These are phyloP conservation scores for Acrodontium crateriforme DNA, from an alignment of 2,329 filamentous ascomycete genomes.

Conservation along the genomic window DNA sequence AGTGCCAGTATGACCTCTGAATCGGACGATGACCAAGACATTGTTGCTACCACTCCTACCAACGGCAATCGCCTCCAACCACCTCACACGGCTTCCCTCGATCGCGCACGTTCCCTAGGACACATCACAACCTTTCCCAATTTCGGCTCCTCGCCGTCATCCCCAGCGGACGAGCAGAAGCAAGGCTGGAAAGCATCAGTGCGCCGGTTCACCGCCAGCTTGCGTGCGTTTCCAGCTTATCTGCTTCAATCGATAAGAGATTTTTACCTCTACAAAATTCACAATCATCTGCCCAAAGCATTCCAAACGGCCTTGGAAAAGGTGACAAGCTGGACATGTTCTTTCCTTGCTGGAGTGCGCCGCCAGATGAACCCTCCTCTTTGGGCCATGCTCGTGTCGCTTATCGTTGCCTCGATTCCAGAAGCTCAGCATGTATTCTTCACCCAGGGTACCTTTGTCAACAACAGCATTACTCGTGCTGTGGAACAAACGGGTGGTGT, in stretches of 20 bases:
- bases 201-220: too few relatives aligned
- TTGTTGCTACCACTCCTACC: slow-evolving; percentile 29
- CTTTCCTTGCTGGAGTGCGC: slow-evolving; percentile 57
- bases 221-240: too few relatives aligned
- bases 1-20: slow-evolving; percentile 10
- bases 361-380: slow-evolving; percentile 97
- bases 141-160: slow-evolving; percentile 15
- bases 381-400: slow-evolving; percentile 90
- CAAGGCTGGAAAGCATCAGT: slow-evolving; percentile 14
- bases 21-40: slow-evolving; percentile 19
- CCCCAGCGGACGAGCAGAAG: slow-evolving; percentile 3
- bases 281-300: too few relatives aligned
- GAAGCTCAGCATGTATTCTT: slow-evolving; percentile 76
- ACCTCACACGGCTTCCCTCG: slow-evolving; percentile 6
- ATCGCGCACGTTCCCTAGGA: slow-evolving; percentile 28
- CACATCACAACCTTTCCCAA: slow-evolving; percentile 38
- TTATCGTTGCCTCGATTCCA: slow-evolving; percentile 80
- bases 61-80: slow-evolving; percentile 33
- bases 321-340: slow-evolving; percentile 28
- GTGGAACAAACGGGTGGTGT: slow-evolving; percentile 76
- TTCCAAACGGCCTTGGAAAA: too few relatives aligned
- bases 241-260: too few relatives aligned
- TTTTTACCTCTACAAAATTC: too few relatives aligned
- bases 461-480: slow-evolving; percentile 83
- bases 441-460: slow-evolving; percentile 72